Evolutionary conservation across 257 asterid genomes (phyloP).

Genomic region (Haberlea rhodopensis): DNA sequence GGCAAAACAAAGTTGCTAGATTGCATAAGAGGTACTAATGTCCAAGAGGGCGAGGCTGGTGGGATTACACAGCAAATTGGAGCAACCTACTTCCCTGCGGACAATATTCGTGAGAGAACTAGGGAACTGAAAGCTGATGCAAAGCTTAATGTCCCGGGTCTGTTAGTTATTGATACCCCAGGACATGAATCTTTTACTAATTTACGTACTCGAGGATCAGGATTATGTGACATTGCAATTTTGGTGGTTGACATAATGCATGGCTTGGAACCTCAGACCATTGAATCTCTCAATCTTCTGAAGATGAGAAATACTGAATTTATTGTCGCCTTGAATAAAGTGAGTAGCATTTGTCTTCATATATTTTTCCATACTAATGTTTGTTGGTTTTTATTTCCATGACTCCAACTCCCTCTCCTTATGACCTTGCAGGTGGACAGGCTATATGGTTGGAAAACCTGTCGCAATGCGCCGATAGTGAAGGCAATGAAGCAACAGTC

Average conservation of each 20-base stretch:
- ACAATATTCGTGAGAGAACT: conserved; percentile 91
- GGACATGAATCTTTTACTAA: conserved; percentile 96
- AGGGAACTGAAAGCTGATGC: conserved; percentile 95
- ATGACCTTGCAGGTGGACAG: conserved; percentile 67
- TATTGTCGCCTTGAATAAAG: conserved; percentile 91
- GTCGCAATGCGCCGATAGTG: conserved; percentile 72
- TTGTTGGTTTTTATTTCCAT: conserved; percentile 13
- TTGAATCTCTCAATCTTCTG: conserved; percentile 89
- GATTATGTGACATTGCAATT: conserved; percentile 92
- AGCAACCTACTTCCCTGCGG: conserved; percentile 97
- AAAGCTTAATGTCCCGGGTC: conserved; percentile 86
- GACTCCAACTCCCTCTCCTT: conserved; percentile 14
- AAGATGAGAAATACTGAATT: conserved; percentile 90
- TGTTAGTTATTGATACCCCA: conserved; percentile 93
- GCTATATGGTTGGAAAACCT: conserved; percentile 80
- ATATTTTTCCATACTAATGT: background rate
- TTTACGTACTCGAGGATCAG: conserved; percentile 92
- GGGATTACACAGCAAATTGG: conserved; percentile 98
- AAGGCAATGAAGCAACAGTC: conserved; percentile 79
- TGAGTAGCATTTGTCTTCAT: conserved; percentile 31
- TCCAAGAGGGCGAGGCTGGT: conserved; percentile 99
- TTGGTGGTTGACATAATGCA: conserved; percentile 96
- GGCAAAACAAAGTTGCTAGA: conserved; percentile 97
- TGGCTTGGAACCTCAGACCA: conserved; percentile 93
- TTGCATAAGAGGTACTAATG: conserved; percentile 93